phyloP scores from a whole-genome alignment of 192 early-diverging fungal genomes.

The Chytriomyces hyalinus region DNA sequence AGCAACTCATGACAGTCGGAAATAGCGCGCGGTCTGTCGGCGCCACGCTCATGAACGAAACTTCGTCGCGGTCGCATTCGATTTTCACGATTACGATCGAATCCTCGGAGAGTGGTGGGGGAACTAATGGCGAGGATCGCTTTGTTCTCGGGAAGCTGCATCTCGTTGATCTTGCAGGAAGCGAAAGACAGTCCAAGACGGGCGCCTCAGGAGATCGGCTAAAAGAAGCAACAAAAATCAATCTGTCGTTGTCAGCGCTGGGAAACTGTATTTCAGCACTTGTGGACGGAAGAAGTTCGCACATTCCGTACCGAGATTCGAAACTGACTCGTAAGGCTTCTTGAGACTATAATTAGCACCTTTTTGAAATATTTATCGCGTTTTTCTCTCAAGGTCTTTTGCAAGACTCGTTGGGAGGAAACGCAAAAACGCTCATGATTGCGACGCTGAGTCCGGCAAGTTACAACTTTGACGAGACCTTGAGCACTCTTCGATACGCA shows the following conservation, averaged over 20 bases:
- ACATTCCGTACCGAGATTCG: conserved; percentile 69
- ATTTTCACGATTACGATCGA: conserved; percentile 72
- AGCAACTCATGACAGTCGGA: conserved; percentile 57
- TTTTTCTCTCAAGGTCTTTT: conserved; percentile 48
- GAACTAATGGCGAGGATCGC: conserved; percentile 55
- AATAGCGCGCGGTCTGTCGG: conserved; percentile 65
- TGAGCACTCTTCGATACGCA: conserved; percentile 65
- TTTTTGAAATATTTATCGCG: neutral
- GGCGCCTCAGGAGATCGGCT: conserved; percentile 65
- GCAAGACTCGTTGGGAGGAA: conserved; percentile 70
- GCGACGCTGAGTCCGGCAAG: conserved; percentile 64
- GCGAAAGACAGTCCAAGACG: conserved; percentile 66
- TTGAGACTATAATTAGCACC: neutral
- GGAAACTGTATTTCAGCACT: conserved; percentile 71
- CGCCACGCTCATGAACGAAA: conserved; percentile 70
- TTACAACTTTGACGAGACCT: conserved; percentile 69
- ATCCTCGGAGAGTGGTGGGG: conserved; percentile 48
- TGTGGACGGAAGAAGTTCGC: conserved; percentile 65
- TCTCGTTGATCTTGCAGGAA: conserved; percentile 68
- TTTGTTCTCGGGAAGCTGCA: conserved; percentile 66
- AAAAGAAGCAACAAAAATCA: conserved; percentile 72
- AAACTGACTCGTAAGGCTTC: conserved; percentile 60
- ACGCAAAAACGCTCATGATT: conserved; percentile 72
- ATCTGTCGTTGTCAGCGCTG: conserved; percentile 63
- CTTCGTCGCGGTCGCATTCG: conserved; percentile 64